Percentiles rank a stretch among this genome's conserved stretches.
These are phyloP conservation scores for Lasiodiplodia hormozganensis DNA, from an alignment of 2,329 filamentous ascomycete species.

Conservation along the genomic window DNA sequence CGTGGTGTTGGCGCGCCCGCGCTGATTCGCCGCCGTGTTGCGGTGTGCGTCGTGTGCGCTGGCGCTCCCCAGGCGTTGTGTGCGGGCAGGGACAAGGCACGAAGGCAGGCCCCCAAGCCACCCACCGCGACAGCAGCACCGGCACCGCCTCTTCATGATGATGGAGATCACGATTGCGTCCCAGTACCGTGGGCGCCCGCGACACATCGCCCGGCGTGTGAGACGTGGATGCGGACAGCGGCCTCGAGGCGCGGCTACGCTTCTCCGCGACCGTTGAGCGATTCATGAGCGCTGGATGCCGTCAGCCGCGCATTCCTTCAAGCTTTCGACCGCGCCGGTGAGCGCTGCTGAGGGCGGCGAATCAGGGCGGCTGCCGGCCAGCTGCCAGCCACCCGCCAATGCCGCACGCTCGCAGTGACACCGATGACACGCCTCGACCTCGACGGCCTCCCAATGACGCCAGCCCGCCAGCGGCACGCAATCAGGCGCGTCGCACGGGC, in stretches of 20 bases:
- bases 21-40: constrained; percentile 26
- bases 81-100: constrained; percentile 26
- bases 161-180: constrained; percentile 29
- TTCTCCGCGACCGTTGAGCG: constrained; percentile 28
- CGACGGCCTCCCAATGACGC: constrained; percentile 25
- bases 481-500: constrained; percentile 27
- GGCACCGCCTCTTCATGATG: constrained; percentile 22
- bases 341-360: constrained; percentile 11
- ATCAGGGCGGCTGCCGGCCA: constrained; percentile 20
- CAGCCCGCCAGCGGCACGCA: constrained; percentile 22
- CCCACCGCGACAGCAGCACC: constrained; percentile 16
- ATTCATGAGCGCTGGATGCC: constrained; percentile 20
- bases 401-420: constrained; percentile 24
- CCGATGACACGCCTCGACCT: constrained; percentile 25
- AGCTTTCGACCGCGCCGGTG: constrained; percentile 22
- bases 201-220: constrained; percentile 23
- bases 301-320: constrained; percentile 25
- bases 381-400: constrained; percentile 27
- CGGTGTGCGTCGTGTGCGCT: constrained; percentile 31
- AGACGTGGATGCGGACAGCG: constrained; percentile 20
- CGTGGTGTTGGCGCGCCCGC: constrained; percentile 20
- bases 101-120: constrained; percentile 25
- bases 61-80: constrained; percentile 23
- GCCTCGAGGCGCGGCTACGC: constrained; percentile 20
- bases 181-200: constrained; percentile 23